phyloP scores from a whole-genome alignment of 2,329 filamentous ascomycete genomes.

The Ascochyta viciae-villosae region DNA sequence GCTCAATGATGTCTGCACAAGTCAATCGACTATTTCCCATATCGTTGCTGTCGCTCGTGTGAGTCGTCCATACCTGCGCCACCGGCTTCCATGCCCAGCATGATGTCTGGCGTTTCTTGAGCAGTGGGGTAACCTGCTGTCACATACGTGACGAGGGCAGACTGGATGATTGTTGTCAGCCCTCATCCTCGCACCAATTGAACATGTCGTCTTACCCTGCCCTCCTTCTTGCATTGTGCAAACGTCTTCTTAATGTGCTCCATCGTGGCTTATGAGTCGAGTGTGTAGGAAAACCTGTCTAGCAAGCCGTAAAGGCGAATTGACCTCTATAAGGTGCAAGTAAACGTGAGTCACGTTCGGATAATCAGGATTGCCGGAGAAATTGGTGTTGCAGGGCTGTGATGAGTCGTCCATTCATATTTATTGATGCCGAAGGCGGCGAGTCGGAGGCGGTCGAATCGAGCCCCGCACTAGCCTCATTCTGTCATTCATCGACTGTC shows the following conservation, averaged over 20 bases:
- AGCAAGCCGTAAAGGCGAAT: conserved; percentile 13
- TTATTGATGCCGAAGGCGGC: conserved; percentile 26
- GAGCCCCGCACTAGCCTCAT: conserved; percentile 19
- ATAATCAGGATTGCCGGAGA: conserved; percentile 4
- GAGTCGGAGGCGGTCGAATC: conserved; percentile 21
- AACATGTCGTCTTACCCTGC: conserved; percentile 44
- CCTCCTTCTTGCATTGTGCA: conserved; percentile 59
- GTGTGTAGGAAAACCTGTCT: conserved; percentile 8
- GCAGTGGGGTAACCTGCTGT: conserved; percentile 89
- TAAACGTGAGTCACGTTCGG: conserved; percentile 19
- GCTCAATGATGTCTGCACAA: conserved; percentile 82
- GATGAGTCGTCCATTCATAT: conserved; percentile 22
- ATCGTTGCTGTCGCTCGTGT: conserved; percentile 1
- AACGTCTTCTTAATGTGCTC: conserved; percentile 59
- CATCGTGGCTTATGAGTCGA: conserved; percentile 42
- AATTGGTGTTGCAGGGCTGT: conserved; percentile 15
- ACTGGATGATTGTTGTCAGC: conserved; percentile 53
- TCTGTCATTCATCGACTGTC: conserved; percentile 11
- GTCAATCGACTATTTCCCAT: conserved; percentile 23
- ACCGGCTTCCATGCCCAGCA: conserved; percentile 90
- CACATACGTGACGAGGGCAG: conserved; percentile 93
- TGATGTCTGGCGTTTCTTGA: conserved; percentile 81
- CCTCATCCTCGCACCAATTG: neutral
- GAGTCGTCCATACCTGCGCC: conserved; percentile 72
- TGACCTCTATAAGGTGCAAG: conserved; percentile 13